Base-by-base conservation (phyloP, 345 rosid species). In the Sapria himalayana region DNA sequence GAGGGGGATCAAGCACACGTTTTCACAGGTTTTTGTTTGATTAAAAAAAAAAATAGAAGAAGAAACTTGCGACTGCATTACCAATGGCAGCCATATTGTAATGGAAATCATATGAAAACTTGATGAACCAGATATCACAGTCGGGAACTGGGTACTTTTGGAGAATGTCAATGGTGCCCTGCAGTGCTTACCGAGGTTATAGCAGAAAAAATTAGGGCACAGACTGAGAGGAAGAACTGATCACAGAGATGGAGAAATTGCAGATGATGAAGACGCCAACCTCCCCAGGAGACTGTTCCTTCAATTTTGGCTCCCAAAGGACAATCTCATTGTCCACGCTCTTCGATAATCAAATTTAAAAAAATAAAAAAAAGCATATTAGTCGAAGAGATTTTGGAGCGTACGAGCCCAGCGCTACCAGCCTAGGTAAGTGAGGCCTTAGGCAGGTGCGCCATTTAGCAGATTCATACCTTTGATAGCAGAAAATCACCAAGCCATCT, bases 231-330 rank as follows among this genome's bases (percentile, higher is more conserved):
- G n/a, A n/a, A n/a, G n/a, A n/a, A n/a, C n/a, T n/a, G n/a, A n/a
- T n/a, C n/a, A n/a, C n/a, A n/a, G n/a, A n/a, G n/a, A n/a, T n/a
- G n/a, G n/a, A n/a, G n/a, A n/a, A n/a, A n/a, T n/a, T n/a, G n/a
- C n/a, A n/a, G n/a, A n/a, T n/a, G 38, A 19, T n/a, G 20, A 23
- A 39, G 33, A 37, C 53, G 34, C 60, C 50, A 46, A 86, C 97
- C 92, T 86, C 94, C 33, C 97, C 92, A 11, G 97, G 92, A 51
- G 94, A 86, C 54, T 81, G 91, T 52, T 86, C 97, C 67, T 81
- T 81, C 73, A 72, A 70, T 65, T 72, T 72, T 23, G 97, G 94
- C 59, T 78, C 94, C 94, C 97, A 86, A 48, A 81, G 61, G 54
- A 76, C 67, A 54, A 89, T 78, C 64, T 89, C 98, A 29, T 78